Evolutionary conservation across 805 yeast genomes (phyloP).

Genomic region (Ogataea pilisensis): DNA sequence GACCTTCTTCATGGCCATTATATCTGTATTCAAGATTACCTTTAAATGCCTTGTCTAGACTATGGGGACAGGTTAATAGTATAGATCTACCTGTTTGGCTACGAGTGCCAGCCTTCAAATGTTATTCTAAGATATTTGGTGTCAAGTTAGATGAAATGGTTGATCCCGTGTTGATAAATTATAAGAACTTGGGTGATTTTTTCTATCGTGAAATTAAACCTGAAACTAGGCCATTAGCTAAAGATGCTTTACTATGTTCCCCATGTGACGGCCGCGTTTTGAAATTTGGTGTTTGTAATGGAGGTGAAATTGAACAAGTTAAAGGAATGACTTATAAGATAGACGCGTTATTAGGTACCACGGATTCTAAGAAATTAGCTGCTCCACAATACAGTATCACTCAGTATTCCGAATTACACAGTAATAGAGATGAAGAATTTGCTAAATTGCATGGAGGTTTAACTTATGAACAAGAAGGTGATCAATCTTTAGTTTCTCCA

Average conservation of each 20-base stretch:
- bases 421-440: slow-evolving; percentile 15
- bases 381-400: slow-evolving; percentile 53
- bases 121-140: slow-evolving; percentile 79
- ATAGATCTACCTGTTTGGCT: slow-evolving; percentile 84
- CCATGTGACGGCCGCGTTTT: slow-evolving; percentile 94
- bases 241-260: slow-evolving; percentile 63
- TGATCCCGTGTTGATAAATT: slow-evolving; percentile 72
- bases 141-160: slow-evolving; percentile 86
- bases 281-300: slow-evolving; percentile 66
- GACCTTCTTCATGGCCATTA: slow-evolving; percentile 81
- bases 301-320: slow-evolving; percentile 93
- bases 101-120: slow-evolving; percentile 72
- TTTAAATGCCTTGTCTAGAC: slow-evolving; percentile 79
- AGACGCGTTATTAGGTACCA: slow-evolving; percentile 77
- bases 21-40: slow-evolving; percentile 90
- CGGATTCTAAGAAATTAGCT: slow-evolving; percentile 40
- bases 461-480: slow-evolving; percentile 62
- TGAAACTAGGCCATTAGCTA: slow-evolving; percentile 72
- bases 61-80: slow-evolving; percentile 92
- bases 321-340: slow-evolving; percentile 93
- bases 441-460: slow-evolving; percentile 22
- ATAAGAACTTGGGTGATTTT: slow-evolving; percentile 81
- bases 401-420: slow-evolving; percentile 25
- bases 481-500: slow-evolving; percentile 42
- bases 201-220: slow-evolving; percentile 80